A percentile compares a stretch with the other conserved stretches of the same genome.
Conservation (phyloP, 1,139 yeast species). For the Debaryomyces udenii region DNA sequence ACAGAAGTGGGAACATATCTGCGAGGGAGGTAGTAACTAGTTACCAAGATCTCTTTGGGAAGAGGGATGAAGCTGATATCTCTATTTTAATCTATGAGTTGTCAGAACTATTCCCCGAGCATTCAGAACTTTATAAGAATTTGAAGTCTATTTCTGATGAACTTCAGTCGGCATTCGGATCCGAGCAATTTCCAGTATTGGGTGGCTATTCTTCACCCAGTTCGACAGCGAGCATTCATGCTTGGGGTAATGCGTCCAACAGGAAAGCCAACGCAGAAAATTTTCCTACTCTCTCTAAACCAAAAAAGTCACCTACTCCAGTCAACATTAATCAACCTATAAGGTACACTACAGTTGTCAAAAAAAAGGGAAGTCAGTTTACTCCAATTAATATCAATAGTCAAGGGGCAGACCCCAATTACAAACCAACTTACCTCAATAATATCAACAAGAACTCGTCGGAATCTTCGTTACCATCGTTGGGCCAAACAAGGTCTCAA, state of each 20-base stretch:
- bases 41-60: constrained; percentile 56
- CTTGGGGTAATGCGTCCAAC: constrained; percentile 32
- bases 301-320: constrained; percentile 26
- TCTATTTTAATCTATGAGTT: constrained; percentile 58
- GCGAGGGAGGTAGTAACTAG: constrained; percentile 52
- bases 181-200: constrained; percentile 35
- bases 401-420: constrained; percentile 25
- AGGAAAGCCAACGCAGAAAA: constrained; percentile 33
- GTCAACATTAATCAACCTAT: constrained; percentile 31
- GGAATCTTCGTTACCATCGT: constrained; percentile 19
- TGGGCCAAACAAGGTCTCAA: constrained; percentile 16
- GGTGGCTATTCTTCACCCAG: constrained; percentile 27
- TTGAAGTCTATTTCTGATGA: constrained; percentile 30
- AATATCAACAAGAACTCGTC: constrained; percentile 19
- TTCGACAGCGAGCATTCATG: constrained; percentile 24
- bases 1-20: constrained; percentile 46
- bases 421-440: constrained; percentile 37
- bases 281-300: constrained; percentile 58
- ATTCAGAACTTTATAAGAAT: constrained; percentile 30
- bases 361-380: constrained; percentile 13
- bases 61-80: constrained; percentile 48
- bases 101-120: constrained; percentile 53
- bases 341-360: constrained; percentile 46
- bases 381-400: constrained; percentile 18
- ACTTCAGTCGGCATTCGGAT: constrained; percentile 23